Percentiles rank a stretch among this genome's conserved stretches.
These are phyloP conservation scores for Chlorella sorokiniana DNA, from an alignment of 139 green algal genomes.

Conservation along the genomic window DNA sequence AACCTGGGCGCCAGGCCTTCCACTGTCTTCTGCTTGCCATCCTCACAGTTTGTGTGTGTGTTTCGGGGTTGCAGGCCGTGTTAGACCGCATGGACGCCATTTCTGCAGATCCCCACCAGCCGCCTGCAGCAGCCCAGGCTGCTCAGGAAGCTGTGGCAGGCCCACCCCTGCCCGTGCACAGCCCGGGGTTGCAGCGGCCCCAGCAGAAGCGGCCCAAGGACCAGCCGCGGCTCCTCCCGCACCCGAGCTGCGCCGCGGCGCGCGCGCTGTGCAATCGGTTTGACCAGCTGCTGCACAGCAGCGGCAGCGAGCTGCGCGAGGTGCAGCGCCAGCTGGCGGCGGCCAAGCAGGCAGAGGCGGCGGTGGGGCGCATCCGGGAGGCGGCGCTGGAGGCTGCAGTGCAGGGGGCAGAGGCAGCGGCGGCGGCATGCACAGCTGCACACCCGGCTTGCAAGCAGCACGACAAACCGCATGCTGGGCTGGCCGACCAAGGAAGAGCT, in stretches of 20 bases:
- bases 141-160: not conserved
- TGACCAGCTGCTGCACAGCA: slow-evolving; percentile 8
- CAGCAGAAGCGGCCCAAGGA: too few relatives aligned
- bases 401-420: too few relatives aligned
- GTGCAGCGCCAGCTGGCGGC: not conserved
- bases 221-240: too few relatives aligned
- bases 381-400: not conserved
- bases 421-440: too few relatives aligned
- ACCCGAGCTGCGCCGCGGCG: not conserved
- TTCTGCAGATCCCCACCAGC: not conserved
- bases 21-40: not conserved
- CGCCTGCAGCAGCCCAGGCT: not conserved
- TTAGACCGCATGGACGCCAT: slow-evolving; percentile 22
- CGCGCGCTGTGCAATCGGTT: not conserved
- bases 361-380: not conserved
- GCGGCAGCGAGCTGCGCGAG: not conserved
- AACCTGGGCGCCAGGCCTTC: too few relatives aligned
- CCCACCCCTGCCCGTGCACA: not conserved
- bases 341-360: not conserved
- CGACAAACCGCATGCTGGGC: too few relatives aligned
- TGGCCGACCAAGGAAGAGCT: too few relatives aligned
- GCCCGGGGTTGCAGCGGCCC: not conserved
- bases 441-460: too few relatives aligned
- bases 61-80: slow-evolving; percentile 5
- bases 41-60: not conserved